Conservation (phyloP, 2,329 filamentous ascomycete species). For the Fusarium sp. region DNA sequence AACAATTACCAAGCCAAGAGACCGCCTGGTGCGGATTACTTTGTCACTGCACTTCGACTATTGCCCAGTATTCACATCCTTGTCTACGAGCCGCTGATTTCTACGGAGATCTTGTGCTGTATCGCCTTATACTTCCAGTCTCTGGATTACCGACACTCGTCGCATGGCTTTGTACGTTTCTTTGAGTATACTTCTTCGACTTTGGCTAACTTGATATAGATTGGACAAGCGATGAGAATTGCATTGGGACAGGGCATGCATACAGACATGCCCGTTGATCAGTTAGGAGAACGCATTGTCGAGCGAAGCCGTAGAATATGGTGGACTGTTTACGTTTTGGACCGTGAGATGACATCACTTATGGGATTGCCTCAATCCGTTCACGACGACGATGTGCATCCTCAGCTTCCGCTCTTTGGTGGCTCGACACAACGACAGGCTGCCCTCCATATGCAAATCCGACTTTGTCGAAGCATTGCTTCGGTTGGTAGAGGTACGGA, state of each 20-base stretch:
- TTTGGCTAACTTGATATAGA: constrained; percentile 50
- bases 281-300: constrained; percentile 58
- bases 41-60: constrained; percentile 61
- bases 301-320: constrained; percentile 65
- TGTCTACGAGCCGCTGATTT: constrained; percentile 60
- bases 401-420: constrained; percentile 54
- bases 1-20: constrained; percentile 52
- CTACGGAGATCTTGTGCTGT: constrained; percentile 66
- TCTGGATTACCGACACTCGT: constrained; percentile 62
- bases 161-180: constrained; percentile 61
- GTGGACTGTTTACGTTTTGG: constrained; percentile 69
- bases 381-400: constrained; percentile 66
- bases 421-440: constrained; percentile 48
- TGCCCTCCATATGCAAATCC: constrained; percentile 54
- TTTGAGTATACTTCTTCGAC: background rate
- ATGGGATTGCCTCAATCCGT: constrained; percentile 67
- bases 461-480: constrained; percentile 51
- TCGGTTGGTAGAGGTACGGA: constrained; percentile 52
- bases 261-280: constrained; percentile 63
- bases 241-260: constrained; percentile 67
- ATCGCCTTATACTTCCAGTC: constrained; percentile 68
- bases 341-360: constrained; percentile 67
- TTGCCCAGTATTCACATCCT: constrained; percentile 60
- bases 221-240: constrained; percentile 67
- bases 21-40: constrained; percentile 64